Base-by-base conservation (phyloP, 495 filamentous ascomycete genomes). In the Annulohypoxylon bovei region DNA sequence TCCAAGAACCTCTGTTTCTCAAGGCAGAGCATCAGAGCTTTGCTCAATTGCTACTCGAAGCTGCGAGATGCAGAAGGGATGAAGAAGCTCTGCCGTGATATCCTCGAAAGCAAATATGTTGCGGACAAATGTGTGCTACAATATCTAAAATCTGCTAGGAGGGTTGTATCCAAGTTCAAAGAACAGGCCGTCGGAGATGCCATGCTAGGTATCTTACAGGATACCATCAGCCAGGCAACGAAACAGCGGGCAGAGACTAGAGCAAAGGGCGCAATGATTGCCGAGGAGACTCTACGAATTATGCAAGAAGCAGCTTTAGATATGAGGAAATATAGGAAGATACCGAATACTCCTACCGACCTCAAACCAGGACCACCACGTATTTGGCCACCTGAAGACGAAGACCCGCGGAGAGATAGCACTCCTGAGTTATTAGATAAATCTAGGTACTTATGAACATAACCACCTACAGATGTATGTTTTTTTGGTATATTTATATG, bases 11-110 rank as follows among this genome's bases (percentile, higher is more conserved):
- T 66, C 0, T 79, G 77, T 65, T 81, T 76, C 70, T 80, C 73
- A 55, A 71, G 66, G n/a, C 72, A 57, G 16, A 83, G 74, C 70
- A 85, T 82, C 66, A 76, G 62, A 20, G 76, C 78, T 47, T 67
- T 84, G 40, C 68, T 85, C 8, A 65, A 35, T n/a, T 74, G 75
- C 16, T 85, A 82, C 53, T 68, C 81, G 11, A 37, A 63, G 14
- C 65, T 83, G 5, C 58, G 70, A 9, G 78, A 85, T 60, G 30
- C 70, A 5, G 63, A 53, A 11, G 78, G 76, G 22, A 73, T 86
- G 44, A 61, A 69, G 1, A 64, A 72, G 23, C 73, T 80, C 4
- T 30, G 82, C n/a, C 55, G 66, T 5, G 73, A 65, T 50, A 70
- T 77, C 4, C 54, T 74, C 12, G 33, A 39, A 27, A 80, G 77